These are phyloP conservation scores for Filobasidium floriforme DNA, from an alignment of 768 basidiomycete genomes.

Conservation along the genomic window DNA sequence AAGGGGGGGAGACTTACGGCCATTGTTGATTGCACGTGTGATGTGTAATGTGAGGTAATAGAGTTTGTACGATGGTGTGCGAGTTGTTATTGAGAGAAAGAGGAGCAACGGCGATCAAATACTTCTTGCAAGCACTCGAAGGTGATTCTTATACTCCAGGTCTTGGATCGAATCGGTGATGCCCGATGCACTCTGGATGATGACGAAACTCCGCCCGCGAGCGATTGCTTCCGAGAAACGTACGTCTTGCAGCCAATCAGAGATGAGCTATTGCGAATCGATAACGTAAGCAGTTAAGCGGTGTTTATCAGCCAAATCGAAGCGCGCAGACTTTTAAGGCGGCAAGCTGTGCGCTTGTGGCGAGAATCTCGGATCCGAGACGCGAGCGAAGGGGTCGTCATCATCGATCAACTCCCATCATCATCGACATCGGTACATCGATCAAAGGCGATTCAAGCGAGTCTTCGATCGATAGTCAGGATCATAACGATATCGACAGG, in stretches of 20 bases:
- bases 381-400: background rate
- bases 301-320: background rate
- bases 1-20: background rate
- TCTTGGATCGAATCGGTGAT: background rate
- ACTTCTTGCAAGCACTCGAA: background rate
- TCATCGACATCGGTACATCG: background rate
- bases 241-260: no score
- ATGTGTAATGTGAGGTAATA: background rate
- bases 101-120: background rate
- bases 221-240: no score
- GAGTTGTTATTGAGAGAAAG: background rate
- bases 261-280: no score
- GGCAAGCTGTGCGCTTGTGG: background rate
- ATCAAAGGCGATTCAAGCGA: background rate
- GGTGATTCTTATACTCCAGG: no score
- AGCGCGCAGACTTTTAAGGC: background rate
- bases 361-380: background rate
- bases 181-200: background rate
- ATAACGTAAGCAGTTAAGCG: no score
- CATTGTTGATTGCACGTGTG: conserved; percentile 1
- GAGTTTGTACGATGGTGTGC: background rate
- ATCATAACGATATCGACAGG: background rate
- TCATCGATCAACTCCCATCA: background rate
- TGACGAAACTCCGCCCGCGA: background rate
- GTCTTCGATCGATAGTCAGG: background rate